These are phyloP conservation scores for Ulmus americana DNA, from an alignment of 331 rosid genomes.

Conservation along the genomic window DNA sequence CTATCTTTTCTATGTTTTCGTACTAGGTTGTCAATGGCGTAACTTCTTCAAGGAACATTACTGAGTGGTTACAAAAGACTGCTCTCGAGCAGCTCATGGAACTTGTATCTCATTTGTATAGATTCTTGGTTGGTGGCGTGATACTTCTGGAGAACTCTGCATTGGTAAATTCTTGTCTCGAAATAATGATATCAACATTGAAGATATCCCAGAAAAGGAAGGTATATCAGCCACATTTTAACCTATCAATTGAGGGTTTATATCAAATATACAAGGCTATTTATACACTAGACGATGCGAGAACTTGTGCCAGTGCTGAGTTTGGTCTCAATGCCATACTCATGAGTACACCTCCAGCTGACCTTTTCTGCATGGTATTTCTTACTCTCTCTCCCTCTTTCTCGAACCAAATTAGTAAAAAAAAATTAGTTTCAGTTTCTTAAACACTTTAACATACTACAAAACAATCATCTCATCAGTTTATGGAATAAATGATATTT, in stretches of 20 bases:
- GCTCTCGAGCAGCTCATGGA: conserved; percentile 87
- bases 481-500: not conserved
- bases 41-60: conserved; percentile 46
- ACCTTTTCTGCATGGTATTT: conserved; percentile 53
- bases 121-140: conserved; percentile 39
- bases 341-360: conserved; percentile 54
- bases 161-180: conserved; percentile 45
- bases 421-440: not conserved
- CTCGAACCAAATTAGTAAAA: not conserved
- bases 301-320: conserved; percentile 29
- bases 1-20: conserved; percentile 24
- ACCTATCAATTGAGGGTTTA: conserved; percentile 59
- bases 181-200: conserved; percentile 39
- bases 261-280: conserved; percentile 48
- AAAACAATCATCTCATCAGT: not conserved
- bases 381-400: conserved; percentile 19
- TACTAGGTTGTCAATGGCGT: conserved; percentile 60
- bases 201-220: conserved; percentile 67
- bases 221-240: conserved; percentile 64
- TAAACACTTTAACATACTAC: not conserved
- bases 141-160: conserved; percentile 31
- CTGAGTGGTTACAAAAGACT: conserved; percentile 64
- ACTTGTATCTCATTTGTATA: conserved; percentile 52
- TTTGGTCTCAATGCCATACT: conserved; percentile 60
- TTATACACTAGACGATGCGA: conserved; percentile 21